Base-by-base conservation (phyloP, 441 rosid genomes). In the Melastoma candidum region DNA sequence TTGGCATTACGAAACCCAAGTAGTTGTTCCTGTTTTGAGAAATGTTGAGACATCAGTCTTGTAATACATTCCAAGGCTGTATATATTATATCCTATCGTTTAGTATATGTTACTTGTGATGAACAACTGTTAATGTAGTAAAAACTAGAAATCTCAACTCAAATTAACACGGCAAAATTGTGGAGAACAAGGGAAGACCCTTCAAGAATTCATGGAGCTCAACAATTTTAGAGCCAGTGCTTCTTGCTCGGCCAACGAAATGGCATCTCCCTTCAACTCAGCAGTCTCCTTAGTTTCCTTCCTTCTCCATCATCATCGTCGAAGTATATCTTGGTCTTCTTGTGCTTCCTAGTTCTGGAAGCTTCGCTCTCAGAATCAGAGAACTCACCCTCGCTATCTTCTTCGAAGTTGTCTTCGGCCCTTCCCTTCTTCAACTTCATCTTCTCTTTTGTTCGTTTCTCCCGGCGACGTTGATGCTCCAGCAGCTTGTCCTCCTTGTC, bases 401-500 rank as follows among this genome's bases (percentile, higher is more conserved):
- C 75, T 0, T 66, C 77, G 0, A 71, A 79, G 0, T 75, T 81
- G 6, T 71, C 78, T 29, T 69, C 85, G 22, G 25, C 17, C 24
- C 41, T 59, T 36, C 77, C 83, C 64, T 55, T 75, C 80, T 87
- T 85, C 78, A 68, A 43, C 77, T 88, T 88, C 72, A 77, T 74
- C 82, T 79, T 88, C 72, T 77, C 63, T 71, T 85, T 83, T 26
- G 78, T 51, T 52, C 75, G 82, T 67, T 79, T 85, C 57, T 88
- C 97, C 63, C 81, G 75, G 36, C 78, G 87, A 58, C 85, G 84
- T 55, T 79, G 78, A 9, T 67, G 80, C 49, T 85, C 89, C 26
- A 80, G 67, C 55, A 72, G 75, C 75, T 87, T 92, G 75, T 92
- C 98, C 68, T 75, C 96, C 54, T 71, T 70, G 74, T 92, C 95